These are phyloP conservation scores for Iris pallida DNA, from an alignment of 116 monocot genomes.

Conservation along the genomic window DNA sequence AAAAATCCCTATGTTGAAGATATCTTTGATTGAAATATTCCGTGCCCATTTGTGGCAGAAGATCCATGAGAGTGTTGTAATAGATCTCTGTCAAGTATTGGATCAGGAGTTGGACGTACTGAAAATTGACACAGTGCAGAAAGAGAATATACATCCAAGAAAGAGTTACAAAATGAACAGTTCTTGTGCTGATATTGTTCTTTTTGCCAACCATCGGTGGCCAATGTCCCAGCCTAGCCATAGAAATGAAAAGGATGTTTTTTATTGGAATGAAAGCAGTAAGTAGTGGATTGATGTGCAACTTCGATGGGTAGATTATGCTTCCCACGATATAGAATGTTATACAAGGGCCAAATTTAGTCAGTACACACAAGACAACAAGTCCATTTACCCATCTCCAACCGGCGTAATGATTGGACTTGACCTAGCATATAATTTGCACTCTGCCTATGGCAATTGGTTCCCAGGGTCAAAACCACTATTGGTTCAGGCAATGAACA, in stretches of 20 bases:
- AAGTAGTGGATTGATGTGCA: slow-evolving; percentile 82
- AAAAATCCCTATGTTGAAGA: slow-evolving; percentile 94
- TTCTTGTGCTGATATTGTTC: slow-evolving; percentile 93
- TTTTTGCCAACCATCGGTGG: slow-evolving; percentile 98
- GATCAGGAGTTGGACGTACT: slow-evolving; percentile 96
- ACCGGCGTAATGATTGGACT: slow-evolving; percentile 96
- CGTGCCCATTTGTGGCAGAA: slow-evolving; percentile 99
- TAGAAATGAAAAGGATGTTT: slow-evolving; percentile 96
- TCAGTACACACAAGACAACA: slow-evolving; percentile 60
- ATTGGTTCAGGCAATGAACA: slow-evolving; percentile 62
- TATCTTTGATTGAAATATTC: slow-evolving; percentile 98
- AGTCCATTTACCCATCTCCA: slow-evolving; percentile 64
- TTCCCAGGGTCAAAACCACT: slow-evolving; percentile 91
- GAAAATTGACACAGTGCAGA: slow-evolving; percentile 83
- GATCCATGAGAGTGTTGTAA: slow-evolving; percentile 98
- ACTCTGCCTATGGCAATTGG: slow-evolving; percentile 99
- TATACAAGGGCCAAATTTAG: slow-evolving; percentile 63
- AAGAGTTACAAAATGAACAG: slow-evolving; percentile 99
- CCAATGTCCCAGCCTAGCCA: slow-evolving; percentile 96
- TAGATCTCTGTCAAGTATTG: slow-evolving; percentile 99
- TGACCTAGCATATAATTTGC: slow-evolving; percentile 96
- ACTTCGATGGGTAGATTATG: slow-evolving; percentile 59
- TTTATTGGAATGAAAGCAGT: slow-evolving; percentile 96
- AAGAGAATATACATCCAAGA: slow-evolving; percentile 91
- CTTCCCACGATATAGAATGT: slow-evolving; percentile 62